phyloP scores from a whole-genome alignment of 2,329 filamentous ascomycete species.

The Xylaria hypoxylon region DNA sequence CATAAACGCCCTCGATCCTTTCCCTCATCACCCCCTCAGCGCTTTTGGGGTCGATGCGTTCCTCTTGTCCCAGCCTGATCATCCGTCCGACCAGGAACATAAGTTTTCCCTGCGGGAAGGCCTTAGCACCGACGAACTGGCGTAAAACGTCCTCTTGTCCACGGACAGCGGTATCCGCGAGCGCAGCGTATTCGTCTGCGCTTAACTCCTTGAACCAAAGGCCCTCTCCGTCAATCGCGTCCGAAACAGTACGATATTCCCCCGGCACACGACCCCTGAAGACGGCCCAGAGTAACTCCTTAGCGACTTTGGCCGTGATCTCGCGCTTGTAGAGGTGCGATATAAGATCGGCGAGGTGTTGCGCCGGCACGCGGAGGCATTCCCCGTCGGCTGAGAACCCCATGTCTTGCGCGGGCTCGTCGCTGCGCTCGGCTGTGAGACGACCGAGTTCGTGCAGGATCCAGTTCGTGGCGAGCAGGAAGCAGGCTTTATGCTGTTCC shows the following conservation, averaged over 20 bases:
- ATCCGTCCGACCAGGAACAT: constrained; percentile 72
- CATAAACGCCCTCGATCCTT: constrained; percentile 47
- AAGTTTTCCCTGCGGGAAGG: constrained; percentile 68
- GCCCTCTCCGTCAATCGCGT: constrained; percentile 59
- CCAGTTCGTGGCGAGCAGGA: constrained; percentile 70
- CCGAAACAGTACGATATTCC: constrained; percentile 53
- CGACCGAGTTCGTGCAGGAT: constrained; percentile 81
- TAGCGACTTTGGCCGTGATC: constrained; percentile 69
- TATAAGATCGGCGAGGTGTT: constrained; percentile 63
- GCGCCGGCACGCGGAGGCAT: constrained; percentile 59
- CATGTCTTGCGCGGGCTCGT: constrained; percentile 50
- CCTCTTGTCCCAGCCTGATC: constrained; percentile 65
- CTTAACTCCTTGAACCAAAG: constrained; percentile 68
- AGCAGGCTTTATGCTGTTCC: constrained; percentile 51
- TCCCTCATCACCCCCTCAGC: constrained; percentile 61
- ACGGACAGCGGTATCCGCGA: constrained; percentile 59
- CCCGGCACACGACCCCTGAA: constrained; percentile 61
- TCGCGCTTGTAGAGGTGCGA: constrained; percentile 59
- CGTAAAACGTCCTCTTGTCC: constrained; percentile 61
- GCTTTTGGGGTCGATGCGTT: constrained; percentile 65
- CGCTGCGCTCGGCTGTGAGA: constrained; percentile 64
- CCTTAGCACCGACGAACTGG: constrained; percentile 58
- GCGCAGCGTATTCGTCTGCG: constrained; percentile 59
- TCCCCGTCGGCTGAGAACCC: constrained; percentile 60
- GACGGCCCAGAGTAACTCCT: constrained; percentile 66